Base-by-base conservation (phyloP, 2,329 filamentous ascomycete genomes). In the Ophiostoma himal-ulmi region DNA sequence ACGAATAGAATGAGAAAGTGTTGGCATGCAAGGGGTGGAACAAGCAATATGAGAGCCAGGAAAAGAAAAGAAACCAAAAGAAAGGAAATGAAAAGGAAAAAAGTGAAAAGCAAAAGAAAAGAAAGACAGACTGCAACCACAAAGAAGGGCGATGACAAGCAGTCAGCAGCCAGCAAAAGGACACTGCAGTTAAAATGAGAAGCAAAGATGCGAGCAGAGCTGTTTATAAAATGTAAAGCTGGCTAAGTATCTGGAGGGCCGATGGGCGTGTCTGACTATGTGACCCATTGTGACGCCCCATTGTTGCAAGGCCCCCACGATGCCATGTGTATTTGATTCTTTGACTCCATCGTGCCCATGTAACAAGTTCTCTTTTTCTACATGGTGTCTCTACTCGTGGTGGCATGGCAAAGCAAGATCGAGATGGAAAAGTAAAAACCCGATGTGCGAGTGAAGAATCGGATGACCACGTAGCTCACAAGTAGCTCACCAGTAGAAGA, bases 1-100 rank as follows among this genome's bases (percentile, higher is more conserved):
- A 57, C 17, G 22, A 57, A n/a, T 57, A 57, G 52, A 60, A 60
- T 30, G n/a, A 39, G n/a, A 14, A 8, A 57, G 4, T 13, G n/a
- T 60, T 17, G 54, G 54, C 54, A 22, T 22, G 54, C 54, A 22
- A 60, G 54, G 26, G 54, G n/a, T 30, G 13, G 26, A 62, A 34
- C 26, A 62, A 34, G 57, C 54, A 57, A 57, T 22, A 57, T 14
- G 57, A 62, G 48, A 34, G 30, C 14, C 36, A 8, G 57, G 1
- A 34, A 22, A 20, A 17, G 26, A 22, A 26, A 68, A 64, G 34
- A 17, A 10, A 48, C 48, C 60, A 70, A 37, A 68, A 57, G 30
- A 36, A 48, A 70, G 52, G 44, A 69, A 64, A 60, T 62, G 39
- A 67, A 17, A 44, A 39, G 66, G 8, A n/a, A 8, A n/a, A 5